phyloP scores from a whole-genome alignment of 352 stramenopile species.

The Hyaloperonospora arabidopsidis region DNA sequence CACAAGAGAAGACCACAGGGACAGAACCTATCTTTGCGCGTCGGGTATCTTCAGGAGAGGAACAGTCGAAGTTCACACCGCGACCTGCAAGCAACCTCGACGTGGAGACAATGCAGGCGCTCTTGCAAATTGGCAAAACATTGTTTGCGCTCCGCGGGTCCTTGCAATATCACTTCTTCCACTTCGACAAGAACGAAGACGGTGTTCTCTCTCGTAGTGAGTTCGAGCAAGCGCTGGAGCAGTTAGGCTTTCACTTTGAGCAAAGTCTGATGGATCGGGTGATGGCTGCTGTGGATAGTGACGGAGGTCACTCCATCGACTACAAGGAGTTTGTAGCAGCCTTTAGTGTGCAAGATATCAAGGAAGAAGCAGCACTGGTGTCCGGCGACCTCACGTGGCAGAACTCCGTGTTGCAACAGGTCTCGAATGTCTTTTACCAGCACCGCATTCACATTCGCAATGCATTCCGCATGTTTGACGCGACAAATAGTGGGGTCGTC shows the following conservation, averaged over 20 bases:
- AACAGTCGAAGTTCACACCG: conserved; percentile 53
- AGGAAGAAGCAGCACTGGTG: conserved; percentile 47
- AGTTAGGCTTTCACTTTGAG: conserved; percentile 63
- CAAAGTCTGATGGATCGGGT: conserved; percentile 57
- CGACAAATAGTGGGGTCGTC: conserved; percentile 73
- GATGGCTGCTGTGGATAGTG: conserved; percentile 81
- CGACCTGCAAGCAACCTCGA: conserved; percentile 56
- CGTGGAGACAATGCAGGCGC: conserved; percentile 71
- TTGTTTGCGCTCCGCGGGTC: conserved; percentile 68
- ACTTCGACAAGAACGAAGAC: conserved; percentile 81
- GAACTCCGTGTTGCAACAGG: conserved; percentile 87
- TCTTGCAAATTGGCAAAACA: conserved; percentile 70
- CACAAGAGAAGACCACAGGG: conserved; percentile 10
- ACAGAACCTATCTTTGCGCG: conserved; percentile 33
- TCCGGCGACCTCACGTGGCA: conserved; percentile 83
- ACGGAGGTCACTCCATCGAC: conserved; percentile 84
- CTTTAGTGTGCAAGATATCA: conserved; percentile 80
- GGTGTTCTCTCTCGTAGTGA: conserved; percentile 71
- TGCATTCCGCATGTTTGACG: conserved; percentile 89
- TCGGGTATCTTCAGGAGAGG: conserved; percentile 51
- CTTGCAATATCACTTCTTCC: conserved; percentile 75
- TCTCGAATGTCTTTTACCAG: conserved; percentile 92
- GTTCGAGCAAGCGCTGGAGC: conserved; percentile 59
- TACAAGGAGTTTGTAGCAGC: conserved; percentile 90
- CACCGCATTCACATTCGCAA: conserved; percentile 89